A percentile compares a stretch with the other conserved stretches of the same genome.
phyloP scores from a whole-genome alignment of 768 basidiomycete species.

The Trametes meyenii region DNA sequence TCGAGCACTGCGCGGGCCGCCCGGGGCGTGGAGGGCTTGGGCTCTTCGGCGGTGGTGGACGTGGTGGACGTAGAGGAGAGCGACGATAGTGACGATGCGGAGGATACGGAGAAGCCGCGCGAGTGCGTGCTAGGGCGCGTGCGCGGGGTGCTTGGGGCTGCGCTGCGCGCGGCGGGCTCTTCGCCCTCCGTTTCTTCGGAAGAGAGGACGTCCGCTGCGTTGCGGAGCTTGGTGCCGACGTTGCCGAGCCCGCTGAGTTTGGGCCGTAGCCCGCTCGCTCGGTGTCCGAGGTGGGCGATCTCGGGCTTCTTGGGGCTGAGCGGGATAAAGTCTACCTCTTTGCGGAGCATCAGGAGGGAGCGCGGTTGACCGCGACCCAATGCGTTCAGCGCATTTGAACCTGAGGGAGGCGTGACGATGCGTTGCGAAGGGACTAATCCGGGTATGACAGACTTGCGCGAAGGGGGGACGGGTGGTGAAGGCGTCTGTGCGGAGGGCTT shows the following conservation, averaged over 20 bases:
- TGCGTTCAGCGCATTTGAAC: slow-evolving; percentile 15
- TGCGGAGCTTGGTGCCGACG: slow-evolving; percentile 11
- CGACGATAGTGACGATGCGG: slow-evolving; percentile 15
- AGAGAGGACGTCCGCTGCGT: slow-evolving; percentile 6
- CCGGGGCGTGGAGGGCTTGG: slow-evolving; percentile 3
- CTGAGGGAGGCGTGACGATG: slow-evolving; percentile 25
- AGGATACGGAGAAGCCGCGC: slow-evolving; percentile 17
- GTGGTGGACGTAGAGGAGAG: slow-evolving; percentile 5
- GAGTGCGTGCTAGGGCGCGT: slow-evolving; percentile 7
- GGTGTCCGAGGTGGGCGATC: slow-evolving; percentile 36
- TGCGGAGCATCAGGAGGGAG: slow-evolving; percentile 65
- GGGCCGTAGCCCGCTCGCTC: slow-evolving; percentile 28
- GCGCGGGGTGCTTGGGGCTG: neutral
- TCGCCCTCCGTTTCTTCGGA: slow-evolving; percentile 22
- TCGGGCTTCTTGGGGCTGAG: slow-evolving; percentile 66
- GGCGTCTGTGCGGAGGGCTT: neutral
- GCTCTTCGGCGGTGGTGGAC: neutral
- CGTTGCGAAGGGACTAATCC: slow-evolving; percentile 21
- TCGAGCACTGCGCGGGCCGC: neutral
- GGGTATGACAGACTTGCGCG: slow-evolving; percentile 15
- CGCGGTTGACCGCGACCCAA: slow-evolving; percentile 41
- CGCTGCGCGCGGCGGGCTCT: neutral
- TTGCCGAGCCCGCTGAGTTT: slow-evolving; percentile 16
- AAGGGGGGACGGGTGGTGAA: slow-evolving; percentile 22
- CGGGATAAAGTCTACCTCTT: slow-evolving; percentile 75